Evolutionary conservation across 306 rosid genomes (phyloP).

Genomic region (Malus fusca): DNA sequence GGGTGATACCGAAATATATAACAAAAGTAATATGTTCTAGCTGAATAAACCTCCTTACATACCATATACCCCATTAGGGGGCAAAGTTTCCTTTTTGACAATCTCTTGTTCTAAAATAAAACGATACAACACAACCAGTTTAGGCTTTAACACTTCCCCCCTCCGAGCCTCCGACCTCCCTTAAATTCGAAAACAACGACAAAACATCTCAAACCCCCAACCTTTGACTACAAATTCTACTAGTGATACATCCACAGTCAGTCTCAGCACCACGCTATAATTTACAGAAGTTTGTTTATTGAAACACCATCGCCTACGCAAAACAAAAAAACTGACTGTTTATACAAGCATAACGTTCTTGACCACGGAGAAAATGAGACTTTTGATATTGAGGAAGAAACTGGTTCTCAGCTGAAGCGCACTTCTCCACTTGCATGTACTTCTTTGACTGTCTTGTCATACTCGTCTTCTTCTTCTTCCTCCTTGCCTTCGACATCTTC

Average conservation of each 20-base stretch:
- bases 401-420: slow-evolving; percentile 25
- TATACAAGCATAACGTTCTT: slow-evolving; percentile 33
- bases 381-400: slow-evolving; percentile 13
- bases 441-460: slow-evolving; percentile 67
- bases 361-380: slow-evolving; percentile 16
- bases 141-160: not conserved
- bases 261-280: slow-evolving; percentile 17
- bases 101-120: not conserved
- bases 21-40: not conserved
- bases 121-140: not conserved
- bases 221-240: slow-evolving; percentile 1
- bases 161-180: not conserved
- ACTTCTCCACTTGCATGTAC: slow-evolving; percentile 68
- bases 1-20: not conserved
- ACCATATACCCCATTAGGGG: not conserved
- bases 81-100: not conserved
- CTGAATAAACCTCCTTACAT: not conserved
- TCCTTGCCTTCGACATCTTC: slow-evolving; percentile 29
- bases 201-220: slow-evolving; percentile 1
- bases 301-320: slow-evolving; percentile 24
- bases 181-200: not conserved
- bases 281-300: slow-evolving; percentile 35
- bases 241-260: slow-evolving; percentile 7
- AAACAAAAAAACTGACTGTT: slow-evolving; percentile 17
- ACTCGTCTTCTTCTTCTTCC: slow-evolving; percentile 50